phyloP scores from a whole-genome alignment of 352 stramenopile species.

The Thraustotheca clavata region DNA sequence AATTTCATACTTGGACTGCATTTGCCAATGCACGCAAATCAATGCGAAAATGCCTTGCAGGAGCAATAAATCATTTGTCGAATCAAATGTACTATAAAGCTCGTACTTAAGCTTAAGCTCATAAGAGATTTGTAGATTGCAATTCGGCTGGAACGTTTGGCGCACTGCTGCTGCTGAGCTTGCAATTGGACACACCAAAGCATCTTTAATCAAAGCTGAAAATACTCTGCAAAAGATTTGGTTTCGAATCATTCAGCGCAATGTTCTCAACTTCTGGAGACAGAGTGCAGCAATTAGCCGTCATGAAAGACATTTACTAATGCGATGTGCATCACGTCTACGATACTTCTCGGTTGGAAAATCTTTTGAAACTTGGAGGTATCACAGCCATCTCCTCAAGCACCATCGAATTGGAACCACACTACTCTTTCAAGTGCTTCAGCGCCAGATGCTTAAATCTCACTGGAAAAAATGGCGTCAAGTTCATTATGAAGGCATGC shows the following conservation, averaged over 20 bases:
- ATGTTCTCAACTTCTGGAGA: background rate
- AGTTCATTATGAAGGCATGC: background rate
- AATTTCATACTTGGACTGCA: too few relatives aligned
- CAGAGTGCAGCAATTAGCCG: background rate
- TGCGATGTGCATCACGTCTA: background rate
- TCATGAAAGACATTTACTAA: background rate
- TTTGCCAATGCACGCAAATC: too few relatives aligned
- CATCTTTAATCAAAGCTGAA: too few relatives aligned
- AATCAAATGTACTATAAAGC: too few relatives aligned
- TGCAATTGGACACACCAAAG: too few relatives aligned
- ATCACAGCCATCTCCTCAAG: background rate
- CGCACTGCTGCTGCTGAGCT: too few relatives aligned
- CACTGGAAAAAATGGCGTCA: constrained; percentile 2
- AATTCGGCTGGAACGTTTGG: too few relatives aligned
- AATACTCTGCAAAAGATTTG: background rate
- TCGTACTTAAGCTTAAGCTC: too few relatives aligned
- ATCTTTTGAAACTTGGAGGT: constrained; percentile 2
- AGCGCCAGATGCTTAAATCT: background rate
- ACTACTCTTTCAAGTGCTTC: background rate
- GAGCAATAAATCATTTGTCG: too few relatives aligned
- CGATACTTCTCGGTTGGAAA: background rate
- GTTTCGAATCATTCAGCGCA: background rate
- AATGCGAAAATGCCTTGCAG: too few relatives aligned
- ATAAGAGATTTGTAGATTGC: too few relatives aligned
- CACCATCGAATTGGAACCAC: background rate